Evolutionary conservation across 768 basidiomycete genomes (phyloP), one percentile per base, ranked within the genome.

Genomic region (Boletus fagicola): DNA sequence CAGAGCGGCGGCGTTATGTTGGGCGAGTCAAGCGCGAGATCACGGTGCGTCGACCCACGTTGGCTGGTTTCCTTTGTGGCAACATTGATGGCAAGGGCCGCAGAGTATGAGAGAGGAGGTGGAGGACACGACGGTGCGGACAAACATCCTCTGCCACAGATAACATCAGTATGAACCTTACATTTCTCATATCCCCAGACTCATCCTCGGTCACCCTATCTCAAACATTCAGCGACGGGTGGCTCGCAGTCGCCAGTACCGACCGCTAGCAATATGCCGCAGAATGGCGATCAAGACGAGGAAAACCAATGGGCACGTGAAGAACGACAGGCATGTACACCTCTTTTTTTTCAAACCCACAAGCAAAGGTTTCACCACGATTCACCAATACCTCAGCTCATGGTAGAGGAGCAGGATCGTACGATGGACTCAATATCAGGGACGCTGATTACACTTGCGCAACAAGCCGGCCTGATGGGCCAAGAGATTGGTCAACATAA

Each of bases 391-490:
- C 33, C 28, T 47, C 69, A 95, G 92, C 80, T 95, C 69, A 85
- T 98, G 74, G 83, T 98, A 26, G 81, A 80, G 48, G 83, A 91
- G 65, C 97, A 99, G 77, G 97, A 99, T 68, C 80, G 84, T 30
- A 89, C 94, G 0, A 88, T 99, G 65, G 86, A 88, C 54, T 83
- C 88, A 0, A 95, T 99, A 68, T 83, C 88, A 0, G 93, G 94
- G 0, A 94, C 95, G 2, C 72, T 99, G 52, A 84, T 70, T 55
- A 94, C 89, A 0, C 76, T 99, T 8, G 87, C 88, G 0, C 87
- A 91, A 61, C 97, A 98, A 74, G 97, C 97, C 0, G 90, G 88
- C 12, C 76, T 98, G 33, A 99, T 99, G 85, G 96, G 96, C 0
- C 85, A 84, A 56, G 97, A 99, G 69, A 91, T 98, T 49, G 77